Evolutionary conservation across 768 basidiomycete genomes (phyloP), one percentile per base, ranked within the genome.

Genomic region (Phylloporus sp.): DNA sequence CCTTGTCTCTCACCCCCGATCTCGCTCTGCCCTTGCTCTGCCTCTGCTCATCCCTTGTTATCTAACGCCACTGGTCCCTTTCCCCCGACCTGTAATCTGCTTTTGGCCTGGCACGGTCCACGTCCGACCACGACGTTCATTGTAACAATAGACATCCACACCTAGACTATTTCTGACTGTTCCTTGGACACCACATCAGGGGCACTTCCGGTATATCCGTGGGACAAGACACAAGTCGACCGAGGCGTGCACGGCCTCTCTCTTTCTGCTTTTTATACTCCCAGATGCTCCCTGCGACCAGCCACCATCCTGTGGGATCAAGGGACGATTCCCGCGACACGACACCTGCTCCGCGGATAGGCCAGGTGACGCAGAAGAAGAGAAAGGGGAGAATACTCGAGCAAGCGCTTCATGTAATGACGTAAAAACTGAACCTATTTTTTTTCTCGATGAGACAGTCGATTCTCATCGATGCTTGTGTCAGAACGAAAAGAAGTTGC

Each of bases 381-480:
- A 34, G 29, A 22, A 31, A 23, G 24, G 43, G 39, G 40, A 39
- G 34, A 29, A 18, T 6, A 12, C 20, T 18, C 20, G 27, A 31
- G 22, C 39, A 52, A 26, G 52, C 45, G 47, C 18, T 29, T 16
- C 48, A 23, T 66, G 56, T 65, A 64, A 59, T 55, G 43, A 61
- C 29, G 24, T 48, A 47, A 40, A 35, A 29, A 27, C 23, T 47
- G 28, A 45, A 50, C 40, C 46, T 32, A 43, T 36, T 22, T 11
- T 13, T 29, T 24, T 56, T 32, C 51, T 49, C 40, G 22, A 40
- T 15, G 18, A 39, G 20, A 6, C 32, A 22, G n/a, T 24, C 31
- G 49, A 36, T 32, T 23, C 3, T 31, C 31, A 15, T 41, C 48
- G 22, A 16, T 24, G 15, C 6, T 12, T 3, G 31, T 13, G 0